These are phyloP conservation scores for Sclerotiophoma versabilis DNA, from an alignment of 2,329 filamentous ascomycete genomes.

Conservation along the genomic window DNA sequence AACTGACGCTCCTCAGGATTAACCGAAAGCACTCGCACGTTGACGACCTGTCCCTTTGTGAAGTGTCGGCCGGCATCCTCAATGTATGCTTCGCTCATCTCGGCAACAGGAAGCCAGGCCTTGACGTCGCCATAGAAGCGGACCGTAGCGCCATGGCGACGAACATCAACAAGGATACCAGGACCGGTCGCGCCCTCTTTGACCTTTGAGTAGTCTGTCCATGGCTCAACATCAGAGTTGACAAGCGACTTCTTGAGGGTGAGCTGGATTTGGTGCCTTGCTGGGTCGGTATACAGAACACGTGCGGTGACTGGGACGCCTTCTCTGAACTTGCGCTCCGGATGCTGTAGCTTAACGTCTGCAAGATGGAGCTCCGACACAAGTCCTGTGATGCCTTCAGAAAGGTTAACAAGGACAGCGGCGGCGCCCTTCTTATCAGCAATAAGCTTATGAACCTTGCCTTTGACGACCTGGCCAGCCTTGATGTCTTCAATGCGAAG, in stretches of 20 bases:
- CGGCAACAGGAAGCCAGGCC: slow-evolving; percentile 88
- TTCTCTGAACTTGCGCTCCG: slow-evolving; percentile 94
- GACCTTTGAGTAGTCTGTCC: slow-evolving; percentile 79
- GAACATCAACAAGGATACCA: slow-evolving; percentile 85
- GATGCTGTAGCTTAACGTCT: slow-evolving; percentile 85
- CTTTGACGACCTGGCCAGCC: slow-evolving; percentile 80
- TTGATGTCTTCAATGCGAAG: slow-evolving; percentile 90
- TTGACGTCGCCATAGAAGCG: slow-evolving; percentile 87
- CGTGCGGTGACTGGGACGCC: slow-evolving; percentile 84
- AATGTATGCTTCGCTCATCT: slow-evolving; percentile 98
- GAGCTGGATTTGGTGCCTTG: slow-evolving; percentile 80
- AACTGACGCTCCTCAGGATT: slow-evolving; percentile 75
- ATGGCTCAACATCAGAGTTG: slow-evolving; percentile 82
- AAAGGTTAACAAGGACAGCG: slow-evolving; percentile 81
- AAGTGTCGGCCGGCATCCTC: slow-evolving; percentile 90
- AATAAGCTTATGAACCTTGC: slow-evolving; percentile 83
- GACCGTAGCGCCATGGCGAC: slow-evolving; percentile 80
- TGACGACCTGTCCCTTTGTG: slow-evolving; percentile 87
- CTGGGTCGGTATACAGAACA: slow-evolving; percentile 79
- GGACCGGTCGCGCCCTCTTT: slow-evolving; percentile 77
- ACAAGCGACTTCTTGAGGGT: slow-evolving; percentile 95
- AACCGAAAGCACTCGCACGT: slow-evolving; percentile 83
- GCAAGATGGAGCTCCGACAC: slow-evolving; percentile 88
- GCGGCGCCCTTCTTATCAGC: slow-evolving; percentile 79
- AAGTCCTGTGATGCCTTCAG: slow-evolving; percentile 87